Evolutionary conservation across 2,329 filamentous ascomycete genomes (phyloP), one percentile per base, ranked within the genome.

Genomic region (Atkinsonella texensis): DNA sequence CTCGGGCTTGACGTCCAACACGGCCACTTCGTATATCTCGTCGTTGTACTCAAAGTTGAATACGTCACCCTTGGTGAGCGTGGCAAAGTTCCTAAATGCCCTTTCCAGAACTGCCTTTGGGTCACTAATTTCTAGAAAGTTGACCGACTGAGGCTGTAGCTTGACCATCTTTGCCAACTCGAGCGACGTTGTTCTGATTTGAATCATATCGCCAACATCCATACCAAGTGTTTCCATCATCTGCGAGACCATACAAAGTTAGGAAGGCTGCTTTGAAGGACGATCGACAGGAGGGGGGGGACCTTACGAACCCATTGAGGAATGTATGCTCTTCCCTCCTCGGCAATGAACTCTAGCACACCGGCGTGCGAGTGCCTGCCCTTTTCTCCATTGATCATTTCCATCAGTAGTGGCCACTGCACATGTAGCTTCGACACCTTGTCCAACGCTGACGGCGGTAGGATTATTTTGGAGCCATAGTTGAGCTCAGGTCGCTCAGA

Each of bases 1-100:
- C 57, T 87, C 81, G 1, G 93, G 93, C 69, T 95, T 95, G 40
- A 94, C 88, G 63, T 97, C 91, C 13, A 97, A 71, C 1, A 98
- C 93, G 2, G 89, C 89, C 64, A 98, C 89, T 56, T 93, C 85
- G 71, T 93, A 98, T 10, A 89, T 77, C 55, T 89, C 86, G 64
- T 97, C 90, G 67, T 98, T 98, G 73, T 98, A 98, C 59, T 85
- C 79, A 66, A 98, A 98, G 56, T 87, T 94, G 75, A 98, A 98
- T 43, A 95, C 77, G 63, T 98, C 93, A 56, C 89, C 90, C 63
- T 90, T 88, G 3, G 90, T 95, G 15, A 97, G 77, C 48, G 91
- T 91, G 15, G 90, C 88, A 70, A 97, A 98, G 69, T 94, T 94
- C 43, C 91, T 84, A 70, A 98, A 96, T 0, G 89, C 91, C 61